A percentile compares a stretch with the other conserved stretches of the same genome.
Evolutionary conservation across 192 early-diverging fungal genomes (phyloP).

Genomic region (Martensiomyces pterosporus): DNA sequence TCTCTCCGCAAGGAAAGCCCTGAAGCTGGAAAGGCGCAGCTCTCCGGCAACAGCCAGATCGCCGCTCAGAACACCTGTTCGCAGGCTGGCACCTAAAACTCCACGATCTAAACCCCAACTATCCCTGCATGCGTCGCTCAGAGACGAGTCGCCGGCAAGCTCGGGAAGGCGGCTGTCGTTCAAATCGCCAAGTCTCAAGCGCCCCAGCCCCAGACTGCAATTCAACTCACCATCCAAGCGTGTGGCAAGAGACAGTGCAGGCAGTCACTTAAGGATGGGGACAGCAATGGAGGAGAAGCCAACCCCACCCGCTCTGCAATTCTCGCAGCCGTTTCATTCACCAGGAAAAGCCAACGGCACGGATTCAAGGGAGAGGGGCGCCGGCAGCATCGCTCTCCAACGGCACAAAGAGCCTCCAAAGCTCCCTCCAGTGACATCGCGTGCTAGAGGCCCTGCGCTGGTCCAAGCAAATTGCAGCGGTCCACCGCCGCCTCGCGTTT

Average conservation of each 20-base stretch:
- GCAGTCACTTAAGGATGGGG: too few species aligned
- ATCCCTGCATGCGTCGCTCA: too few species aligned
- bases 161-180: constrained; percentile 22
- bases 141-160: too few species aligned
- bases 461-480: too few species aligned
- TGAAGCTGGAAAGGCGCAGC: constrained; percentile 17
- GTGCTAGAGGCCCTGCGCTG: too few species aligned
- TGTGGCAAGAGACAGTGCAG: neutral
- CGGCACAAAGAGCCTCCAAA: too few species aligned
- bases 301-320: neutral
- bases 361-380: too few species aligned
- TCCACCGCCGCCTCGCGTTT: too few species aligned
- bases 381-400: too few species aligned
- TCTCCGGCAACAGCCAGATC: constrained; percentile 1
- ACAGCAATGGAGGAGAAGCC: neutral
- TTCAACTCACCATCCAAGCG: constrained; percentile 46
- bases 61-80: neutral
- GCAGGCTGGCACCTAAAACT: neutral
- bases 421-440: neutral
- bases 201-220: constrained; percentile 7
- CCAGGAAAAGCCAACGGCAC: neutral
- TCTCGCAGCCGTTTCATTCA: neutral
- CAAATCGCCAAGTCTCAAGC: constrained; percentile 27
- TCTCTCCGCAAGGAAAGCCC: constrained; percentile 31
- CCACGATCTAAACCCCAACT: neutral